Evolutionary conservation across 768 basidiomycete species (phyloP).

Genomic region (Xanthoconium purpureum): DNA sequence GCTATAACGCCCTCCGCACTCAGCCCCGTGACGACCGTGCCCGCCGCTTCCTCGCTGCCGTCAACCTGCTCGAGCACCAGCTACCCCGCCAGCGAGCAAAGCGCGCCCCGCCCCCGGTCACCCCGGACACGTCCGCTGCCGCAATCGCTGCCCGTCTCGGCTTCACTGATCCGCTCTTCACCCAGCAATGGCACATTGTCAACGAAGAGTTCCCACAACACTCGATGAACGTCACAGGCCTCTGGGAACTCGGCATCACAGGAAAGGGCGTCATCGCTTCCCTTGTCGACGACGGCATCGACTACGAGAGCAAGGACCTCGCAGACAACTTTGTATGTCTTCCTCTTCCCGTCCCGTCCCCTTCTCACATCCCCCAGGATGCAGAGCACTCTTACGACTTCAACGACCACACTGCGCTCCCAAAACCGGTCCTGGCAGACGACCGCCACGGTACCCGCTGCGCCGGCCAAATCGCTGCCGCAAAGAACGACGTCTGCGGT

Average conservation of each 20-base stretch:
- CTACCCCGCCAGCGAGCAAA: conserved; percentile 64
- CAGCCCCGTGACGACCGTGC: conserved; percentile 38
- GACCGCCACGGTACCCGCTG: conserved; percentile 98
- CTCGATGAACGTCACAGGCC: conserved; percentile 87
- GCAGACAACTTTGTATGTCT: conserved; percentile 85
- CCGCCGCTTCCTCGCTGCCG: conserved; percentile 48
- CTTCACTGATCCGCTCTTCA: conserved; percentile 80
- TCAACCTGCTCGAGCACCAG: conserved; percentile 62
- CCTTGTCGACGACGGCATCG: conserved; percentile 93
- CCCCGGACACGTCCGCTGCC: conserved; percentile 37
- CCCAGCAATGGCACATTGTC: conserved; percentile 90
- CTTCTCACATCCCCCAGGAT: conserved; percentile 48
- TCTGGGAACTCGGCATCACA: conserved; percentile 90
- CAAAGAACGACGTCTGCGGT: conserved; percentile 90
- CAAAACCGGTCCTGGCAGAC: conserved; percentile 82
- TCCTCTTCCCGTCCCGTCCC: background rate
- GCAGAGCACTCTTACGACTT: conserved; percentile 90
- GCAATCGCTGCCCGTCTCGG: conserved; percentile 57
- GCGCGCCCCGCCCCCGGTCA: conserved; percentile 65
- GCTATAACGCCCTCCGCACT: conserved; percentile 44
- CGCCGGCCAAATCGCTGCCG: conserved; percentile 94
- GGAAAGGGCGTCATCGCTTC: conserved; percentile 85
- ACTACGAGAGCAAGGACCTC: conserved; percentile 84
- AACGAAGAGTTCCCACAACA: conserved; percentile 81
- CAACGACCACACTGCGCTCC: conserved; percentile 87